Base-by-base conservation (phyloP, 139 green algal species). In the Chlorella sorokiniana region DNA sequence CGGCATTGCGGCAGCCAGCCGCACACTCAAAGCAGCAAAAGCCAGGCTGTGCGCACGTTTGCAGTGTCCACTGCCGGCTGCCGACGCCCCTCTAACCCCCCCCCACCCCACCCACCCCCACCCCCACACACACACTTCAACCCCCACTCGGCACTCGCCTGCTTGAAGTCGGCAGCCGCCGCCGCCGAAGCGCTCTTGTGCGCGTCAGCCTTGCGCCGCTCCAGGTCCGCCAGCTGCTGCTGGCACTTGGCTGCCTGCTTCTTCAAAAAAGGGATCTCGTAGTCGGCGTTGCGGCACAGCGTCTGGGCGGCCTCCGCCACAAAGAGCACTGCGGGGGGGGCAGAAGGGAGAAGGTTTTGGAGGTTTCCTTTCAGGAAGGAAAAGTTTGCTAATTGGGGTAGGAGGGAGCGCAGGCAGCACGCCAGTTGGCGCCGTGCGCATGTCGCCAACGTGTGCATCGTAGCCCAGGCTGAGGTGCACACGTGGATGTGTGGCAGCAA, bases 221-320 rank as follows among this genome's bases (percentile, higher is more conserved):
- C 90, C 38, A 86, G 59, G 59, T 97, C 93, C 4, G 62, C n/a
- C 18, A 96, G 86, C 31, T 78, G 78, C 33, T 88, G 78, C 77
- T 88, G 85, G 14, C 16, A 44, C 42, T 87, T 90, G 44, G 85
- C 71, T n/a, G 76, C 79, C 79, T 91, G 84, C 72, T 93, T 92
- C 44, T 91, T 91, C 35, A 94, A 64, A 44, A 88, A 95, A 0
- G 93, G 93, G 1, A 95, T 87, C 63, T 97, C 93, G 75, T 90
- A 96, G 78, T 97, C 93, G 11, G 89, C 91, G 78, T 94, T 93
- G 52, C 92, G 86, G 0, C 87, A 45, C 70, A 97, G 76, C 2
- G 83, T 85, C 44, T 88, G 83, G 0, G 86, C 89, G 18, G 86
- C 89, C 64, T 96, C 93, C 1, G 89, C 93, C 61, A 96, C 76